Conservation (phyloP, 2,329 filamentous ascomycete species). For the Lasiodiplodia hormozganensis region DNA sequence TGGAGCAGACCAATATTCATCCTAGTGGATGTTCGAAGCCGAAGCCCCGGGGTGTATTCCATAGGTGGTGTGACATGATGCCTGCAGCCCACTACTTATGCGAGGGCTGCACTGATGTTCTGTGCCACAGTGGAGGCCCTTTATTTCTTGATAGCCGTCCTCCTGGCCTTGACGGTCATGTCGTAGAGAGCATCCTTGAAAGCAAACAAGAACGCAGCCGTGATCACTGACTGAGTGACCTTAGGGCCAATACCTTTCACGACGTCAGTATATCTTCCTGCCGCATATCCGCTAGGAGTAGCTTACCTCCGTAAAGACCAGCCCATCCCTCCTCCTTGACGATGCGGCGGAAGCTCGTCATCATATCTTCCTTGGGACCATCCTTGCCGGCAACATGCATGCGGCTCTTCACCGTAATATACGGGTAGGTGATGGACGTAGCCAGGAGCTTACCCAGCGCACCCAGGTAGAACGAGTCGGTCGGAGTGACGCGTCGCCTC, state of each 20-base stretch:
- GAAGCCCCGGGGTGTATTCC: slow-evolving; percentile 3
- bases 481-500: slow-evolving; percentile 77
- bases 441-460: slow-evolving; percentile 94
- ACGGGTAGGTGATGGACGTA: slow-evolving; percentile 93
- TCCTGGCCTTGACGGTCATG: slow-evolving; percentile 73
- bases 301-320: slow-evolving; percentile 88
- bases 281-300: not conserved
- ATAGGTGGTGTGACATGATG: slow-evolving; percentile 21
- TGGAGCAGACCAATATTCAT: not conserved
- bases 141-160: slow-evolving; percentile 40
- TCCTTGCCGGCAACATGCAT: slow-evolving; percentile 89
- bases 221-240: slow-evolving; percentile 95
- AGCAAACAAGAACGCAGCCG: slow-evolving; percentile 93
- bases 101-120: not conserved
- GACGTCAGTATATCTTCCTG: slow-evolving; percentile 34
- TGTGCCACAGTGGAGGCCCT: slow-evolving; percentile 9
- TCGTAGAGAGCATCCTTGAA: slow-evolving; percentile 98
- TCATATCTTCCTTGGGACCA: slow-evolving; percentile 80
- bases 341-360: slow-evolving; percentile 77
- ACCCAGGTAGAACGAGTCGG: slow-evolving; percentile 87
- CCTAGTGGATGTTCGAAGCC: not conserved
- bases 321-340: slow-evolving; percentile 88
- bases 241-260: slow-evolving; percentile 86
- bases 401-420: slow-evolving; percentile 97
- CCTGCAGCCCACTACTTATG: slow-evolving; percentile 15